A percentile compares a stretch with the other conserved stretches of the same genome.
Evolutionary conservation across 1,284 basidiomycete genomes (phyloP).

Genomic region (Ceratobasidium sp.): DNA sequence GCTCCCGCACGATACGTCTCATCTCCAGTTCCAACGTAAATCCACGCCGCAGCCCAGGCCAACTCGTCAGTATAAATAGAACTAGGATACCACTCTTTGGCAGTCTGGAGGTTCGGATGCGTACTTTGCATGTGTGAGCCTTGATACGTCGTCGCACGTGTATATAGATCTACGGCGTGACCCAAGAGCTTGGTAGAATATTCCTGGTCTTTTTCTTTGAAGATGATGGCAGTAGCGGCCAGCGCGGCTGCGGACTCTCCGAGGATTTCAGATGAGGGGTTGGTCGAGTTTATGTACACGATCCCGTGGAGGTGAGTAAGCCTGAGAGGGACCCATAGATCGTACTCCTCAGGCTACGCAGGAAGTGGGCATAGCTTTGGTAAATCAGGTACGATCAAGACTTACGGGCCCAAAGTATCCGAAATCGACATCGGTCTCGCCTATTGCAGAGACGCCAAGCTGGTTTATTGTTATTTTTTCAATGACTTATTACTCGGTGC

Average conservation of each 20-base stretch:
- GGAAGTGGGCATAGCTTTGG: neutral
- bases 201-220: slow-evolving; percentile 36
- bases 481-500: neutral
- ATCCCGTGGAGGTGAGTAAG: slow-evolving; percentile 45
- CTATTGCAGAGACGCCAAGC: slow-evolving; percentile 46
- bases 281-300: slow-evolving; percentile 47
- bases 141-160: slow-evolving; percentile 45
- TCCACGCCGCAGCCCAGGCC: slow-evolving; percentile 46
- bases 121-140: slow-evolving; percentile 47
- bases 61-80: slow-evolving; percentile 46
- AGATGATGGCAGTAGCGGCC: slow-evolving; percentile 47
- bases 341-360: slow-evolving; percentile 48
- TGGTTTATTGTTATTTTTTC: slow-evolving; percentile 2
- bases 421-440: slow-evolving; percentile 46
- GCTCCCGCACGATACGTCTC: slow-evolving; percentile 35
- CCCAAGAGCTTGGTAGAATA: slow-evolving; percentile 44
- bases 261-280: slow-evolving; percentile 47
- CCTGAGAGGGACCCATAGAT: slow-evolving; percentile 43
- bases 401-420: slow-evolving; percentile 48
- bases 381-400: neutral
- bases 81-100: slow-evolving; percentile 47
- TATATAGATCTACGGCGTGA: slow-evolving; percentile 46
- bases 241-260: slow-evolving; percentile 46
- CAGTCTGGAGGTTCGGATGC: slow-evolving; percentile 45
- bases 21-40: slow-evolving; percentile 46